A percentile compares a stretch with the other conserved stretches of the same genome.
phyloP scores from a whole-genome alignment of 768 basidiomycete genomes.

The Pisolithus microcarpus region DNA sequence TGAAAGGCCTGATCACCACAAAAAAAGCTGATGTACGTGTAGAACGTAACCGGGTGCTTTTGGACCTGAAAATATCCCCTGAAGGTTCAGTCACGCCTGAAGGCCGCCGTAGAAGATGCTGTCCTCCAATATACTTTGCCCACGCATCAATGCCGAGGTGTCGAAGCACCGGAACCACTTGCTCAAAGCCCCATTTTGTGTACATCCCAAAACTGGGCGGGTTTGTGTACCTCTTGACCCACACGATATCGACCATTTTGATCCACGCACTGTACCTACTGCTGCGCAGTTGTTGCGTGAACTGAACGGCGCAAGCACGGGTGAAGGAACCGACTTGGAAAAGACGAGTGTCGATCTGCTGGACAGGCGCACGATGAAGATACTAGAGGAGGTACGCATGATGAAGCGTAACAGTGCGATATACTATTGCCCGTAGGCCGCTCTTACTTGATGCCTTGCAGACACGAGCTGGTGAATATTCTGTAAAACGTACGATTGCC shows the following conservation, averaged over 20 bases:
- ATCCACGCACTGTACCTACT: too few species aligned
- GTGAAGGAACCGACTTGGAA: conserved; percentile 70
- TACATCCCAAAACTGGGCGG: too few species aligned
- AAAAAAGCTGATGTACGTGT: conserved; percentile 28
- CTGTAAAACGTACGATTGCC: too few species aligned
- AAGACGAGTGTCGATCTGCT: conserved; percentile 86
- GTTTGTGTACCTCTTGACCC: too few species aligned
- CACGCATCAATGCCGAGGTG: conserved; percentile 93
- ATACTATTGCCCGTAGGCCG: conserved; percentile 11
- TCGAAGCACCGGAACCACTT: too few species aligned
- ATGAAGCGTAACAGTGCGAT: conserved; percentile 10
- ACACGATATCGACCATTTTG: too few species aligned
- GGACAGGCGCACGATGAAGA: conserved; percentile 52
- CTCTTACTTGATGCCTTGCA: neutral
- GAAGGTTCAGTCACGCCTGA: conserved; percentile 17
- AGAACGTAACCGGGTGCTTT: conserved; percentile 7
- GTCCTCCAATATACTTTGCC: conserved; percentile 92
- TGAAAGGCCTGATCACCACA: conserved; percentile 36
- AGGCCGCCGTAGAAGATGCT: conserved; percentile 73
- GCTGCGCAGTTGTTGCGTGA: too few species aligned
- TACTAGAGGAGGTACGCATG: conserved; percentile 26
- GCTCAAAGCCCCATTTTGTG: too few species aligned
- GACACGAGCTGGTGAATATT: conserved; percentile 20
- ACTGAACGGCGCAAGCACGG: conserved; percentile 44
- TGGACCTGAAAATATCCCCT: neutral